Base-by-base conservation (phyloP, 148 eudicot genomes). In the Rhododendron mucronatum region DNA sequence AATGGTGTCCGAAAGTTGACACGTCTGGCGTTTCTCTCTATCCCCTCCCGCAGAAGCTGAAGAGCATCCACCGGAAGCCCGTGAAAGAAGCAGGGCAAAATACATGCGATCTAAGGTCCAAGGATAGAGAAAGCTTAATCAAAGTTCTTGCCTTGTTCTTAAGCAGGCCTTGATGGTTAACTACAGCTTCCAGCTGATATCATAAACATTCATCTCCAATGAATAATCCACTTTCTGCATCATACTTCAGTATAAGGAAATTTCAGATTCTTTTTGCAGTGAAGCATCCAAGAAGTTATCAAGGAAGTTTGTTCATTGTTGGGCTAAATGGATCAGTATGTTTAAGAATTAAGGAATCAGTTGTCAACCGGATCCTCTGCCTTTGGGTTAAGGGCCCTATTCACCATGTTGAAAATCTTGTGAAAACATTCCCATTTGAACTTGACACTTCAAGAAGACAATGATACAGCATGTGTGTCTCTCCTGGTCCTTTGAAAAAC, bases 171-270 rank as follows among this genome's bases (percentile, higher is more conserved):
- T 9, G 94, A 91, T 63, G 94, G 90, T 87, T 90, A 93, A 33
- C 92, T 94, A 59, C 85, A 41, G 45, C 45, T 88, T 74, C 85
- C 92, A 90, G 88, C 91, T 84, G 94, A 90, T 78, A 89, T 95
- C 98, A 88, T 86, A 96, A 81, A 94, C 90, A 88, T 96, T 98
- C 89, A 95, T 88, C 91, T 91, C 94, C 91, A 96, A 89, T 0
- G 97, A 98, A 88, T 94, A 96, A 90, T 95, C 99, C 39, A 96
- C 98, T 94, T 96, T 95, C 98, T 96, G 95, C 86, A 89, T 50
- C 83, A 30, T 41, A 85, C 3, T 51, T 47, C 50, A 51, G 55
- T 2, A 51, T 51, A 73, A 35, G 63, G 11, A 55, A 26, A 69
- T 23, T 6, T 55, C 67, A 86, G 7, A 69, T 26, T 65, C n/a